These are phyloP conservation scores for Eucalyptus brandiana DNA, from an alignment of 345 rosid species.

Conservation along the genomic window DNA sequence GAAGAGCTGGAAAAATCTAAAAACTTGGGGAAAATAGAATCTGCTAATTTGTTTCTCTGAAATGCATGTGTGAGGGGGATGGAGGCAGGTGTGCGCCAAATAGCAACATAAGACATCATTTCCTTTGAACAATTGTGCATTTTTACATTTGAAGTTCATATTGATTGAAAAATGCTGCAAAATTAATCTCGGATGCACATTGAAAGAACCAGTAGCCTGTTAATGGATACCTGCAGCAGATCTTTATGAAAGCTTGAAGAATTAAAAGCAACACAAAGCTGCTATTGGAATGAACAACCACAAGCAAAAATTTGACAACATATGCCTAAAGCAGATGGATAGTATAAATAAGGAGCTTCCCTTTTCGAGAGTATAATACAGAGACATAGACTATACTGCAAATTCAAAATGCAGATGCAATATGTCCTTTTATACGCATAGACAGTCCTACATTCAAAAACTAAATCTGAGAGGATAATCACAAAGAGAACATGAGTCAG, in stretches of 20 bases:
- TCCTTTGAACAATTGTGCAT: background rate
- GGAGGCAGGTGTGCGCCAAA: background rate
- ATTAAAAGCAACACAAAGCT: background rate
- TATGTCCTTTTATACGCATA: background rate
- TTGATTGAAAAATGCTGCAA: background rate
- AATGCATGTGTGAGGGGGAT: background rate
- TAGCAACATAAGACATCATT: background rate
- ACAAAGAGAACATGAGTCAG: background rate
- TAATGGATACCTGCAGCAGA: background rate
- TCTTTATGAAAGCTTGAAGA: background rate
- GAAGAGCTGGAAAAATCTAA: background rate
- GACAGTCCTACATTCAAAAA: background rate
- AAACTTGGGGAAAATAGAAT: background rate
- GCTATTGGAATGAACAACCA: background rate
- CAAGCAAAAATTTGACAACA: background rate
- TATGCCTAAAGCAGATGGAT: background rate
- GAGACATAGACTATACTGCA: background rate
- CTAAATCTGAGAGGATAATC: background rate
- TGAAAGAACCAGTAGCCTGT: background rate
- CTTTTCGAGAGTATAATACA: background rate
- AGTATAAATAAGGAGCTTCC: background rate
- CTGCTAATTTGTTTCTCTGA: background rate
- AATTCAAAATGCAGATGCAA: background rate
- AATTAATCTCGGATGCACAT: background rate
- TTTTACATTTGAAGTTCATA: background rate